Evolutionary conservation across 306 rosid species (phyloP).

Genomic region (Vicia sativa): DNA sequence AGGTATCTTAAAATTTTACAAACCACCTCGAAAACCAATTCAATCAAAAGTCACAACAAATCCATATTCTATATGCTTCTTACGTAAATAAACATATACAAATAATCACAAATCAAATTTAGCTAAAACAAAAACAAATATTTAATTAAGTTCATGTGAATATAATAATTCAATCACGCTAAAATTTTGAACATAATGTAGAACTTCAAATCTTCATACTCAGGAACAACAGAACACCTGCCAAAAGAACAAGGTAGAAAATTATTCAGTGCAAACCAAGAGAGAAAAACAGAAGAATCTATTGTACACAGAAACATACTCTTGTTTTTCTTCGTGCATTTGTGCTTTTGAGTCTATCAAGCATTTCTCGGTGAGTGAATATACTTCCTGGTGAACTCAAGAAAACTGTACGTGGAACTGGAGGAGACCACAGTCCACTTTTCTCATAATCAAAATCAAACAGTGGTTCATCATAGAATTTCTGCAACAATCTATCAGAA

Average conservation of each 20-base stretch:
- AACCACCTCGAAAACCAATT: constrained; percentile 11
- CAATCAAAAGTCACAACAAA: constrained; percentile 8
- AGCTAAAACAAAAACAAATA: constrained; percentile 13
- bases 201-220: constrained; percentile 8
- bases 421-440: constrained; percentile 95
- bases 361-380: constrained; percentile 57
- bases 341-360: constrained; percentile 49
- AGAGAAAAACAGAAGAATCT: constrained; percentile 4
- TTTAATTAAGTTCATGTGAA: constrained; percentile 26
- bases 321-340: constrained; percentile 38
- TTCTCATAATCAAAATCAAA: constrained; percentile 72
- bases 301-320: constrained; percentile 43
- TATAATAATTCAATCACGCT: constrained; percentile 9
- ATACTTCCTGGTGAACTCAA: constrained; percentile 63
- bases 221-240: constrained; percentile 58
- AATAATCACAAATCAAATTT: constrained; percentile 27
- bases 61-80: constrained; percentile 24
- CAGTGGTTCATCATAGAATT: constrained; percentile 64
- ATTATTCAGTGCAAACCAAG: neutral
- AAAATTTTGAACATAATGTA: constrained; percentile 26
- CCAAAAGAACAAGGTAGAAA: constrained; percentile 18
- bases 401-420: constrained; percentile 59
- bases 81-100: constrained; percentile 31
- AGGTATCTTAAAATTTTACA: neutral
- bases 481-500: constrained; percentile 63